These are phyloP conservation scores for Penicillium parvum DNA, from an alignment of 495 filamentous ascomycete genomes.

Conservation along the genomic window DNA sequence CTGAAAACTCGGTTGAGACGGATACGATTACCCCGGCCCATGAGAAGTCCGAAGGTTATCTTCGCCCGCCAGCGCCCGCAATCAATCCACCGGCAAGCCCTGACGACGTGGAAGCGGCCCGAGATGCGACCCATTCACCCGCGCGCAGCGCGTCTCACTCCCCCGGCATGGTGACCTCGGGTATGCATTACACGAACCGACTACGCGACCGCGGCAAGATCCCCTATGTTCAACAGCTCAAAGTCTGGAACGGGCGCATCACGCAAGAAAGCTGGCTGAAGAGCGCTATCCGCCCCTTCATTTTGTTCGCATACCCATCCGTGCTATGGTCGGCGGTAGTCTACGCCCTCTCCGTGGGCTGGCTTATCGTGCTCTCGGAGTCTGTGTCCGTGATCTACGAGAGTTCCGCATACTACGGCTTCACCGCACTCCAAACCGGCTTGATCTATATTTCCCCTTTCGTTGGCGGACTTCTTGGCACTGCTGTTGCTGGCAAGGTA, in stretches of 20 bases:
- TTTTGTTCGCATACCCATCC: constrained; percentile 81
- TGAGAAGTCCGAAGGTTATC: constrained; percentile 12
- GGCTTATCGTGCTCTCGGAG: constrained; percentile 94
- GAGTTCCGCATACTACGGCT: constrained; percentile 61
- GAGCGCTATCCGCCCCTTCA: constrained; percentile 71
- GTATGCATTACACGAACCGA: constrained; percentile 53
- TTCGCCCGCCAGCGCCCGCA: constrained; percentile 8
- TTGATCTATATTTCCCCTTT: constrained; percentile 89
- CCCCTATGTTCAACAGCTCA: constrained; percentile 66
- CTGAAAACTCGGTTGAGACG: background rate
- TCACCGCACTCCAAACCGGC: constrained; percentile 73
- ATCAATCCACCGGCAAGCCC: constrained; percentile 2
- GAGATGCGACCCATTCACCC: constrained; percentile 20
- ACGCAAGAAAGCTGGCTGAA: constrained; percentile 73
- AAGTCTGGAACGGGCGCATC: constrained; percentile 71
- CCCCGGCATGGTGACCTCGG: constrained; percentile 18
- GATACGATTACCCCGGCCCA: constrained; percentile 6
- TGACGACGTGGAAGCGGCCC: constrained; percentile 24
- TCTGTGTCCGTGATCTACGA: constrained; percentile 75
- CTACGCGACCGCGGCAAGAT: constrained; percentile 58
- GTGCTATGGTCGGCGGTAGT: constrained; percentile 88
- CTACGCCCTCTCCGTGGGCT: constrained; percentile 87
- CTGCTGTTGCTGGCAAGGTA: constrained; percentile 83
- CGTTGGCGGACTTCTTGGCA: constrained; percentile 82
- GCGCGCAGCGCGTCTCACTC: constrained; percentile 31